phyloP scores from a whole-genome alignment of 768 basidiomycete species.

The Hypholoma sublateritium region DNA sequence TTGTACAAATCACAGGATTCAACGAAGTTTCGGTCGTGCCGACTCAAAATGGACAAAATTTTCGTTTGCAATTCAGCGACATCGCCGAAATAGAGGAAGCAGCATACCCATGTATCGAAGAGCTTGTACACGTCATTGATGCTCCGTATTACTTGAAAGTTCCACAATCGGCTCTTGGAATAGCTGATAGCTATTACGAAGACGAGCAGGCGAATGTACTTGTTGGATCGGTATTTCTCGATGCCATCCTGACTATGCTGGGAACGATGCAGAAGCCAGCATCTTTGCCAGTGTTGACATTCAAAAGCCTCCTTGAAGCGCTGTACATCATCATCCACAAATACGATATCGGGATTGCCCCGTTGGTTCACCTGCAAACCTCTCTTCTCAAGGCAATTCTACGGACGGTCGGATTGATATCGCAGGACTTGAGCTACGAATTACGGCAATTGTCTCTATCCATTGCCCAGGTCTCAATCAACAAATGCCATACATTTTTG shows the following conservation, averaged over 20 bases:
- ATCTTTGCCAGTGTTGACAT: constrained; percentile 50
- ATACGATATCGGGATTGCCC: constrained; percentile 62
- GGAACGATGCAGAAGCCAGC: constrained; percentile 43
- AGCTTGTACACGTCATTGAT: constrained; percentile 60
- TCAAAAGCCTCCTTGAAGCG: constrained; percentile 63
- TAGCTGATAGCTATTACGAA: constrained; percentile 39
- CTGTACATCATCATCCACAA: constrained; percentile 70
- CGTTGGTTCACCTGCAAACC: constrained; percentile 54
- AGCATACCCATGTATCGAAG: constrained; percentile 56
- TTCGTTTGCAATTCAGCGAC: constrained; percentile 55
- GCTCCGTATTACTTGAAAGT: constrained; percentile 49
- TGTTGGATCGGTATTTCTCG: constrained; percentile 64
- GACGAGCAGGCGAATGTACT: constrained; percentile 44
- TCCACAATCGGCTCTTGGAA: constrained; percentile 41
- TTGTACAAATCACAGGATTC: constrained; percentile 56
- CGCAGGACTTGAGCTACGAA: constrained; percentile 62
- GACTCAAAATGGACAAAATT: constrained; percentile 44
- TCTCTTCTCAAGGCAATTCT: constrained; percentile 52
- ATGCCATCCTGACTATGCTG: constrained; percentile 54
- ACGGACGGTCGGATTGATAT: constrained; percentile 49
- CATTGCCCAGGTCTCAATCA: constrained; percentile 60
- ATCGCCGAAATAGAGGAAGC: constrained; percentile 39
- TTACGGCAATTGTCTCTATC: constrained; percentile 65
- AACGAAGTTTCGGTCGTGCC: constrained; percentile 45
- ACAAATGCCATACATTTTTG: constrained; percentile 53